phyloP scores from a whole-genome alignment of 345 rosid species.

The Linum lewisii region DNA sequence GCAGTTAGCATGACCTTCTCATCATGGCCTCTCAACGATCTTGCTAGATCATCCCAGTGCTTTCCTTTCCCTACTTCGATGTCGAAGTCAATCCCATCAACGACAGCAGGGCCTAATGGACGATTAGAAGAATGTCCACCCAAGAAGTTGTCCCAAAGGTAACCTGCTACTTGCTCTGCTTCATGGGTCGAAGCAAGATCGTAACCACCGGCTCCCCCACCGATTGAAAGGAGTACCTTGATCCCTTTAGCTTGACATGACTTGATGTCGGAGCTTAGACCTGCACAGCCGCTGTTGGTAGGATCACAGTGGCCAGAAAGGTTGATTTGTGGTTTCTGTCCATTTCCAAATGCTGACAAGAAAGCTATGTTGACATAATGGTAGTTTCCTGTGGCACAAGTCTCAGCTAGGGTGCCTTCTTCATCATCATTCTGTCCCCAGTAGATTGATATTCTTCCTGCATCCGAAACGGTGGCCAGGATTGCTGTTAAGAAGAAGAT shows the following conservation, averaged over 20 bases:
- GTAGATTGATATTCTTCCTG: background rate
- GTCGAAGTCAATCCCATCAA: background rate
- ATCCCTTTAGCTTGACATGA: background rate
- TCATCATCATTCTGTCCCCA: background rate
- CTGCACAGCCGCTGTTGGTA: background rate
- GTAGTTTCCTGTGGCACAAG: background rate
- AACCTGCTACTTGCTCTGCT: background rate
- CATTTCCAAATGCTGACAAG: background rate
- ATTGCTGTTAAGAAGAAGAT: background rate
- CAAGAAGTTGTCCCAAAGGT: background rate
- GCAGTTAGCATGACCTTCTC: background rate
- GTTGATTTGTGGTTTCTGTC: background rate
- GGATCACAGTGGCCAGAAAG: background rate
- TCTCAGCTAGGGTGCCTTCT: background rate
- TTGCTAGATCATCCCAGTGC: background rate
- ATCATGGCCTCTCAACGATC: background rate
- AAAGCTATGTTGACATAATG: background rate
- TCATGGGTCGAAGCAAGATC: background rate
- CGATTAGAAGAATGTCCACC: background rate
- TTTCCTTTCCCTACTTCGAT: background rate
- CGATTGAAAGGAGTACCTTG: background rate
- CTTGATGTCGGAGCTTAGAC: background rate
- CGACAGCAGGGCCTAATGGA: background rate
- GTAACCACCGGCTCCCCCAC: background rate
- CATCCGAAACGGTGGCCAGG: background rate